phyloP scores from a whole-genome alignment of 805 yeast species.

The Kluyveromyces siamensis region DNA sequence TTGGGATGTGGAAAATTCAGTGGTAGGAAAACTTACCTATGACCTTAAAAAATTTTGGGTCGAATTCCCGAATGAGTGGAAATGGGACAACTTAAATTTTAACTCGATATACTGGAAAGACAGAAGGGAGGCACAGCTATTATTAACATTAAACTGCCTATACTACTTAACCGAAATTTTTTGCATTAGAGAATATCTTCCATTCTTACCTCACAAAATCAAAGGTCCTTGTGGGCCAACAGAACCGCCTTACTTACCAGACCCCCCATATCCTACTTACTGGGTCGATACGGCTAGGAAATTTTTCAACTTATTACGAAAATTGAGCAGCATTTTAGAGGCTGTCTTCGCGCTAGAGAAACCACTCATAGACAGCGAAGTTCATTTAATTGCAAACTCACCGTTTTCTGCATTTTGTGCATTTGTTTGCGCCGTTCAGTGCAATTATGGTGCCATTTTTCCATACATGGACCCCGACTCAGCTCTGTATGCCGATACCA shows the following conservation, averaged over 20 bases:
- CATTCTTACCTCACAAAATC: slow-evolving; percentile 5
- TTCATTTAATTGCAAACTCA: not conserved
- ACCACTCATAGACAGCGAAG: not conserved
- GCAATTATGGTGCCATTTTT: slow-evolving; percentile 6
- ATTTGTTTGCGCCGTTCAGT: slow-evolving; percentile 5
- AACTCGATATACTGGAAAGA: not conserved
- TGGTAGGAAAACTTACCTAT: slow-evolving; percentile 1
- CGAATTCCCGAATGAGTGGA: slow-evolving; percentile 3
- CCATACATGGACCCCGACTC: slow-evolving; percentile 8
- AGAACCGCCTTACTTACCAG: slow-evolving; percentile 4
- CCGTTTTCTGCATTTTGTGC: slow-evolving; percentile 7
- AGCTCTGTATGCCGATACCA: not conserved
- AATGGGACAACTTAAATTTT: slow-evolving; percentile 2
- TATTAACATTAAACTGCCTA: slow-evolving; percentile 4
- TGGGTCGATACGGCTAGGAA: slow-evolving; percentile 5
- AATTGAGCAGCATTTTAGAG: slow-evolving; percentile 3
- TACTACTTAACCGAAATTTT: slow-evolving; percentile 2
- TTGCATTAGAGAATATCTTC: slow-evolving; percentile 6
- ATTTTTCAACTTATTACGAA: slow-evolving; percentile 2
- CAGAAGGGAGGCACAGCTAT: not conserved
- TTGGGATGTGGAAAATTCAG: slow-evolving; percentile 5
- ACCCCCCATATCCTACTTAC: slow-evolving; percentile 3
- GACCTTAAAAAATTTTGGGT: slow-evolving; percentile 2
- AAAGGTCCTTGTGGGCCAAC: slow-evolving; percentile 6
- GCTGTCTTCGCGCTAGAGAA: not conserved